Base-by-base conservation (phyloP, 2,329 filamentous ascomycete genomes). In the Beauveria sp. region DNA sequence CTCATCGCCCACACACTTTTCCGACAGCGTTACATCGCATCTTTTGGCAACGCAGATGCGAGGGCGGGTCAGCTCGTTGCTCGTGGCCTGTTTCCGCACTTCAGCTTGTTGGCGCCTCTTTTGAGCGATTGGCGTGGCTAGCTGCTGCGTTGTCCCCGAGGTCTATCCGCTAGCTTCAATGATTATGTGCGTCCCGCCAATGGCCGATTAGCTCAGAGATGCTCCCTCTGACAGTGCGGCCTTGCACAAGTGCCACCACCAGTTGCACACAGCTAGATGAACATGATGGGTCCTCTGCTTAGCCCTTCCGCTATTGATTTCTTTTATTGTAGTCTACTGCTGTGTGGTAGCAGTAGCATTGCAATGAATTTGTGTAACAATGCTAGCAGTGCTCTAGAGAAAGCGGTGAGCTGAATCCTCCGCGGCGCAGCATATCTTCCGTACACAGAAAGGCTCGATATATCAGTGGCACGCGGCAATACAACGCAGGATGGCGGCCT, bases 111-210 rank as follows among this genome's bases (percentile, higher is more conserved):
- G 38, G 30, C 38, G 52, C 51, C 51, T 56, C n/a, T 30, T 30
- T 51, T 45, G 53, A 55, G 24, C 54, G 54, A 57, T 57, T 57
- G 47, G 54, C 26, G 42, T 42, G 40, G 26, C 43, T 12, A 12
- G 26, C 54, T 57, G 43, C 42, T 57, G n/a, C 54, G 43, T 57
- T 57, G 54, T 57, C 54, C 54, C 42, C 54, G 54, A 57, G 20
- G 54, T 57, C 54, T 57, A 43, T 26, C 54, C 54, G 54, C 54
- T 56, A 45, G 40, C 16, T 42, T 28, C 20, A 26, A 9, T 18
- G 53, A 16, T 12, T 26, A 12, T 49, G 43, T 12, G 34, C 30
- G 18, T 55, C 40, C 40, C 53, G 40, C 24, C 40, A 55, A 28
- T 22, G 42, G 43, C 54, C 43, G 54, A 57, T 57, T 57, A 57